Percentiles rank a stretch among this genome's conserved stretches.
Conservation (phyloP, 106 monocot genomes). For the Phalaenopsis aphrodite region DNA sequence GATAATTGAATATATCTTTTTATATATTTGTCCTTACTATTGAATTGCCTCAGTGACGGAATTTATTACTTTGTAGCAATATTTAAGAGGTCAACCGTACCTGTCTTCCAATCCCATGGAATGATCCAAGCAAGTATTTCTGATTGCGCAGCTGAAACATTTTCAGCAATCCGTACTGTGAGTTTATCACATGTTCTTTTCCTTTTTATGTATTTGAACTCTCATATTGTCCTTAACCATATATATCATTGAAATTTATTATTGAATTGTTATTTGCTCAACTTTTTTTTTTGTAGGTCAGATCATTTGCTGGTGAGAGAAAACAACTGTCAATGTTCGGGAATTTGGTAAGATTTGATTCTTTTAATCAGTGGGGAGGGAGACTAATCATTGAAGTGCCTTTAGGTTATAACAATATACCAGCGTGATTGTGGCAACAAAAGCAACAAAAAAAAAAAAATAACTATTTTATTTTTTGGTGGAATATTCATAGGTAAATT, state of each 20-base stretch:
- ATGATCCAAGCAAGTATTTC: constrained; percentile 82
- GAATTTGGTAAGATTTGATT: constrained; percentile 54
- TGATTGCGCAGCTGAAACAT: constrained; percentile 92
- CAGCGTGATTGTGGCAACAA: background rate
- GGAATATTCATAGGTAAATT: background rate
- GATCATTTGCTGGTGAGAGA: constrained; percentile 95
- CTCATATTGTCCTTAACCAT: background rate
- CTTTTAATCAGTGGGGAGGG: background rate
- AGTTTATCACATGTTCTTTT: constrained; percentile 14
- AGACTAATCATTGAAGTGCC: background rate
- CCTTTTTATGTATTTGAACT: background rate
- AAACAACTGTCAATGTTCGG: constrained; percentile 80
- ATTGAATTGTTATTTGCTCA: background rate
- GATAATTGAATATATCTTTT: background rate
- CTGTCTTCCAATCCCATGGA: constrained; percentile 84
- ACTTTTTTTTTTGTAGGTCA: constrained; percentile 48
- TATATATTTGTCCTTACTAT: background rate
- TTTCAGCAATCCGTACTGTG: constrained; percentile 95
- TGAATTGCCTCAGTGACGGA: background rate
- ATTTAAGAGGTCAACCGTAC: constrained; percentile 89
- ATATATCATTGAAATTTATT: background rate
- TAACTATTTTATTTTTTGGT: background rate
- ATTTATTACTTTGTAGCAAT: constrained; percentile 41
- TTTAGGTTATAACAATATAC: background rate
- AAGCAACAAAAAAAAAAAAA: no score